Conservation (phyloP, 106 monocot species). For the Posidonia australis region DNA sequence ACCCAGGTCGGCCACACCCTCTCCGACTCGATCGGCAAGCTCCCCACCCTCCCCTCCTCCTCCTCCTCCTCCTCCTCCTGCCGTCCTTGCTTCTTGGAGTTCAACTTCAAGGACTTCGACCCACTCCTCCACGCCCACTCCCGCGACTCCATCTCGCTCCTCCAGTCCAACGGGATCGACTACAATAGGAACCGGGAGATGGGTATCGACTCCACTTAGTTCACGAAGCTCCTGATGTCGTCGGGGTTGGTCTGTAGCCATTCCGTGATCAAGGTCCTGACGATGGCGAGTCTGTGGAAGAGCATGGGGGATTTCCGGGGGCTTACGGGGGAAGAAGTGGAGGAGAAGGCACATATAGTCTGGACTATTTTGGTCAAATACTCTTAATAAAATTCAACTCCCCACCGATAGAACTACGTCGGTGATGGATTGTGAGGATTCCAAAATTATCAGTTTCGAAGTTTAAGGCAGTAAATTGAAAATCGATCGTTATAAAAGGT, state of each 20-base stretch:
- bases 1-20: constrained; percentile 46
- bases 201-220: constrained; percentile 14
- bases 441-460: no score
- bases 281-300: constrained; percentile 24
- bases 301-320: constrained; percentile 23
- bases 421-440: no score
- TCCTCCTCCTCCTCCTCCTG: no score
- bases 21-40: constrained; percentile 21
- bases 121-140: constrained; percentile 26
- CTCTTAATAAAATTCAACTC: no score
- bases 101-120: constrained; percentile 63
- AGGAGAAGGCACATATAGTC: no score
- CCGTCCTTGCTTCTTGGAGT: constrained; percentile 30
- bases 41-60: constrained; percentile 13
- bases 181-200: constrained; percentile 14
- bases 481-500: no score
- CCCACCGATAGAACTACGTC: no score
- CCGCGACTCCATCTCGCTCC: constrained; percentile 38
- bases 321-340: constrained; percentile 16
- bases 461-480: no score
- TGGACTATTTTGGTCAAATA: no score
- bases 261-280: constrained; percentile 47
- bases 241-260: constrained; percentile 42
- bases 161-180: constrained; percentile 47
- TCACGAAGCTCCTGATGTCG: constrained; percentile 37